A percentile compares a stretch with the other conserved stretches of the same genome.
Conservation (phyloP, 257 asterid species). For the Capsicum chinense region DNA sequence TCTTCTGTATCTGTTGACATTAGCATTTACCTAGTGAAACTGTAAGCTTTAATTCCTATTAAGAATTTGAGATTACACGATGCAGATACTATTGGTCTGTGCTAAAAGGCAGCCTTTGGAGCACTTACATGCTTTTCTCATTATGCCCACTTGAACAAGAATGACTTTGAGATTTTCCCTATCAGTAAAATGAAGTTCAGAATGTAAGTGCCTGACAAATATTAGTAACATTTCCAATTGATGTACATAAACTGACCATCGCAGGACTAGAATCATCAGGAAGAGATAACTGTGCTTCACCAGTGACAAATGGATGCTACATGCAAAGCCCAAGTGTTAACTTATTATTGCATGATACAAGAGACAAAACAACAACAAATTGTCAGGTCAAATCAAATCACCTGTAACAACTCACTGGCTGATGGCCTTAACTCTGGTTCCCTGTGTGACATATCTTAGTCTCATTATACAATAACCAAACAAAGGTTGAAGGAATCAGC, state of each 20-base stretch:
- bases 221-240: slow-evolving; percentile 4
- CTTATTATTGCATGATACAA: background rate
- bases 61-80: background rate
- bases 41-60: background rate
- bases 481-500: slow-evolving; percentile 13
- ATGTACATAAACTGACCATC: slow-evolving; percentile 29
- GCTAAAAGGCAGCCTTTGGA: slow-evolving; percentile 1
- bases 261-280: slow-evolving; percentile 5
- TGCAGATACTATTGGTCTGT: background rate
- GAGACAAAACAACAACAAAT: background rate
- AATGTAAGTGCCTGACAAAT: background rate
- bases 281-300: slow-evolving; percentile 40
- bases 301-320: slow-evolving; percentile 98
- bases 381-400: slow-evolving; percentile 33
- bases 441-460: slow-evolving; percentile 46
- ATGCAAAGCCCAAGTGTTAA: slow-evolving; percentile 29
- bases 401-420: slow-evolving; percentile 92
- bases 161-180: slow-evolving; percentile 20
- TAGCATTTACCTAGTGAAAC: background rate
- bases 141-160: slow-evolving; percentile 23
- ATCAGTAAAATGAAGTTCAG: slow-evolving; percentile 27
- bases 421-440: slow-evolving; percentile 84
- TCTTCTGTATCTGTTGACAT: background rate
- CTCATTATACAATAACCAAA: slow-evolving; percentile 33
- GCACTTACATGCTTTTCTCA: slow-evolving; percentile 19